Base-by-base conservation (phyloP, 129 eudicot genomes). In the Artemisia annua region DNA sequence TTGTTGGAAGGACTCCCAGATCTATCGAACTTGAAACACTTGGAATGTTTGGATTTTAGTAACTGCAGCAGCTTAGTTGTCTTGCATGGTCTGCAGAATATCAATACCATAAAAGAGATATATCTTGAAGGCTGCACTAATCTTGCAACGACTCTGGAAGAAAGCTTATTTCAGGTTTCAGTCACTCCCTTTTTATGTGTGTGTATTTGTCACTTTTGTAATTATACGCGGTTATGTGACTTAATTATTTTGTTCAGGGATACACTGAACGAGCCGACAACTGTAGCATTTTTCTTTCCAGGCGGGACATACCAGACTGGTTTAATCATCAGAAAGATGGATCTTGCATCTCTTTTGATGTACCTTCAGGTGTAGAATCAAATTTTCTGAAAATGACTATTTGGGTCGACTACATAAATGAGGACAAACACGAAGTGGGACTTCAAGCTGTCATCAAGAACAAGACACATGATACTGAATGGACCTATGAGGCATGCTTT, bases 21-120 rank as follows among this genome's bases (percentile, higher is more conserved):
- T 63, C 17, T 74, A 65, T 75, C 72, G 48, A 75, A 65, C 64
- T 53, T 75, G 54, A 65, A 75, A 65, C 10, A 52, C 64, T 9
- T 52, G 65, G 46, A 63, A 49, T 63, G 71, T 63, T 63, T 64
- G 55, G 66, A 75, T 53, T 66, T 74, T 53, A 74, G 54, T 9
- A 64, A 74, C 65, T 74, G 71, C 71, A 74, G 54, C 63, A 63
- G 71, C 54, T 64, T 74, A 44, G 78, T 51, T 49, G 78, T 62
- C n/a, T n/a, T 74, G 17, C 71, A 48, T 20, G 72, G 72, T 44
- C 65, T 75, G 43, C 46, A 65, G 52, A 55, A 75, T 28, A n/a
- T n/a, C n/a, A n/a, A n/a, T n/a, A n/a, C n/a, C n/a, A n/a, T n/a
- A n/a, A n/a, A n/a, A 18, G 63, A 74, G 7, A 20, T 74, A 32